Percentiles rank a stretch among this genome's conserved stretches.
phyloP scores from a whole-genome alignment of 495 filamentous ascomycete genomes.

The Xylaria nigripes region DNA sequence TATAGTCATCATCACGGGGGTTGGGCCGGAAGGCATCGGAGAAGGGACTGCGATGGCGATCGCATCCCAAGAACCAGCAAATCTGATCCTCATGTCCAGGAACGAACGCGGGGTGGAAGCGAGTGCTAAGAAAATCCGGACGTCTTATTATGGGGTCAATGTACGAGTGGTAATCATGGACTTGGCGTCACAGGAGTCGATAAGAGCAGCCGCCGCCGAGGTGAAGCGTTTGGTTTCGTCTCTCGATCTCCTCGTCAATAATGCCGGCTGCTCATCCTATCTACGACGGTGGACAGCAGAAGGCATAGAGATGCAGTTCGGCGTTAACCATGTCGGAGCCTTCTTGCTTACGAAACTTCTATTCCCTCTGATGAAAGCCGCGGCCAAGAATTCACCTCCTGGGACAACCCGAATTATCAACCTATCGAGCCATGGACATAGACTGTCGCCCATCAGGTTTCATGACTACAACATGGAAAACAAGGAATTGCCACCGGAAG shows the following conservation, averaged over 20 bases:
- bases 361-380: slow-evolving; percentile 36
- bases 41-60: slow-evolving; percentile 44
- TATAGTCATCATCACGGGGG: slow-evolving; percentile 41
- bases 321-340: slow-evolving; percentile 52
- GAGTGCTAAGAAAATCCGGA: slow-evolving; percentile 34
- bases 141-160: slow-evolving; percentile 26
- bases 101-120: slow-evolving; percentile 42
- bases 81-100: slow-evolving; percentile 48
- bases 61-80: slow-evolving; percentile 42
- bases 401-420: slow-evolving; percentile 38
- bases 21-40: slow-evolving; percentile 46
- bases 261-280: slow-evolving; percentile 34
- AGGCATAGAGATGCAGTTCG: slow-evolving; percentile 50
- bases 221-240: slow-evolving; percentile 31
- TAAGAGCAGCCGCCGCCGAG: slow-evolving; percentile 36
- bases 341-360: slow-evolving; percentile 52
- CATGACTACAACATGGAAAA: slow-evolving; percentile 49
- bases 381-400: slow-evolving; percentile 23
- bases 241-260: slow-evolving; percentile 51
- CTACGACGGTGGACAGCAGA: slow-evolving; percentile 29
- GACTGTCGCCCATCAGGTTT: slow-evolving; percentile 45
- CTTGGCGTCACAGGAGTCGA: slow-evolving; percentile 37
- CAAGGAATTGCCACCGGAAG: slow-evolving; percentile 31
- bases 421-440: slow-evolving; percentile 43
- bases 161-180: slow-evolving; percentile 38